Conservation (phyloP, 2,329 filamentous ascomycete species). For the Paecilomyces niveus region DNA sequence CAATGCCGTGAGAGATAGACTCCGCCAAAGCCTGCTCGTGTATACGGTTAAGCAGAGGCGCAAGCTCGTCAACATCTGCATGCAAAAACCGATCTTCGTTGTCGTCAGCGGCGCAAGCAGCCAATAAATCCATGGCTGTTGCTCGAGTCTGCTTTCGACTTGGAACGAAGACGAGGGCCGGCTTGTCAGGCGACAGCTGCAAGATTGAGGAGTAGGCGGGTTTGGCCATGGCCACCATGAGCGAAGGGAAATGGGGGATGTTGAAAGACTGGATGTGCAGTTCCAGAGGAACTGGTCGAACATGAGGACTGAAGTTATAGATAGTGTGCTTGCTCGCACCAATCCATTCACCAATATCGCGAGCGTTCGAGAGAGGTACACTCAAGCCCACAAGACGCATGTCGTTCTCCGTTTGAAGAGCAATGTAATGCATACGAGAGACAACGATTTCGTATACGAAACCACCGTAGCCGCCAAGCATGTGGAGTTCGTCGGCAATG, state of each 20-base stretch:
- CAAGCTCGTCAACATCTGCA: slow-evolving; percentile 72
- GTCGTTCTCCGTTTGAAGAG: slow-evolving; percentile 74
- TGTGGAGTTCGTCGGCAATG: slow-evolving; percentile 90
- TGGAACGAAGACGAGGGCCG: slow-evolving; percentile 85
- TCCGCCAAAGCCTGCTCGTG: slow-evolving; percentile 83
- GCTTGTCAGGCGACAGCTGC: slow-evolving; percentile 81
- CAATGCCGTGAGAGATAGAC: slow-evolving; percentile 86
- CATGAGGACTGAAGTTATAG: slow-evolving; percentile 94
- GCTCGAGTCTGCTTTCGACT: slow-evolving; percentile 86
- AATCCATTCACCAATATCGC: slow-evolving; percentile 95
- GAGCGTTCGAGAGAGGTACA: slow-evolving; percentile 85
- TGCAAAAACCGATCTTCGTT: slow-evolving; percentile 92
- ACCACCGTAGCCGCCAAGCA: slow-evolving; percentile 78
- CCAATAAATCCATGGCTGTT: slow-evolving; percentile 78
- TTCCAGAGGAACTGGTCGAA: slow-evolving; percentile 81
- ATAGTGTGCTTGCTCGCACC: slow-evolving; percentile 97
- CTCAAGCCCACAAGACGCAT: slow-evolving; percentile 85
- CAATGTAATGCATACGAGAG: slow-evolving; percentile 96
- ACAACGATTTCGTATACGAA: slow-evolving; percentile 94
- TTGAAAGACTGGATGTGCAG: slow-evolving; percentile 93
- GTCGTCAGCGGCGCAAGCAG: slow-evolving; percentile 80
- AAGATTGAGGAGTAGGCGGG: slow-evolving; percentile 84
- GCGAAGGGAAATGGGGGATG: slow-evolving; percentile 91
- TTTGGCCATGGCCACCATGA: slow-evolving; percentile 98
- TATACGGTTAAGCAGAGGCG: slow-evolving; percentile 71